Conservation (phyloP, 371 early-diverging fungal genomes). For the Actinomortierella wolfii region DNA sequence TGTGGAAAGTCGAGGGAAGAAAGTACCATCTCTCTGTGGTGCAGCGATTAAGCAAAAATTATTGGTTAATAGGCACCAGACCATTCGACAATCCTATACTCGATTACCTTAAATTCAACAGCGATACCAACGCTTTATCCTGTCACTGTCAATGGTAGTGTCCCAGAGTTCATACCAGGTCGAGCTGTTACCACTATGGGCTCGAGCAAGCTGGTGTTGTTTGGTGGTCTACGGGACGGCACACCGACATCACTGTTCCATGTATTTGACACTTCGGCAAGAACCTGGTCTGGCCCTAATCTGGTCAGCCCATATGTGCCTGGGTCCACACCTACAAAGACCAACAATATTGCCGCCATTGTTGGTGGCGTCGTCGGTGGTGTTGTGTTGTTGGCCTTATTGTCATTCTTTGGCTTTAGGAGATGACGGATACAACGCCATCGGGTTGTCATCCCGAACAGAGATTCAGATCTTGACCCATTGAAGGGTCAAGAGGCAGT, state of each 20-base stretch:
- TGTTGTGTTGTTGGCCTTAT: slow-evolving; percentile 21
- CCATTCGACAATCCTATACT: slow-evolving; percentile 14
- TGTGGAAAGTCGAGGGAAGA: too few species aligned
- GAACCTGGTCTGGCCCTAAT: slow-evolving; percentile 24
- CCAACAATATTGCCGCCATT: slow-evolving; percentile 18
- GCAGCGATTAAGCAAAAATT: too few species aligned
- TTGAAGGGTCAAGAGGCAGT: neutral
- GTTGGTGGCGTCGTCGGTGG: slow-evolving; percentile 37
- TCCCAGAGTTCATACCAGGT: slow-evolving; percentile 17
- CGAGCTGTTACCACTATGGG: slow-evolving; percentile 15
- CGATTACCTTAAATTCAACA: slow-evolving; percentile 13
- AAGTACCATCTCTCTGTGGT: too few species aligned
- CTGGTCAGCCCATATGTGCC: slow-evolving; percentile 5
- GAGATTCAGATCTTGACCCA: neutral
- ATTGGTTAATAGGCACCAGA: too few species aligned
- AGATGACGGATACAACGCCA: slow-evolving; percentile 8
- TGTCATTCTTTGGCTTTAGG: slow-evolving; percentile 19
- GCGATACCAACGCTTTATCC: slow-evolving; percentile 7
- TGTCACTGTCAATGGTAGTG: slow-evolving; percentile 13
- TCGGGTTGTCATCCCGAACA: neutral
- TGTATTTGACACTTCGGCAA: slow-evolving; percentile 15
- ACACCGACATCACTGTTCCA: slow-evolving; percentile 9
- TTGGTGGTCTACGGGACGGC: slow-evolving; percentile 10
- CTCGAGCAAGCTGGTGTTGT: slow-evolving; percentile 10
- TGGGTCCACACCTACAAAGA: neutral